Base-by-base conservation (phyloP, 1,284 basidiomycete species). In the Schizophyllum amplum region DNA sequence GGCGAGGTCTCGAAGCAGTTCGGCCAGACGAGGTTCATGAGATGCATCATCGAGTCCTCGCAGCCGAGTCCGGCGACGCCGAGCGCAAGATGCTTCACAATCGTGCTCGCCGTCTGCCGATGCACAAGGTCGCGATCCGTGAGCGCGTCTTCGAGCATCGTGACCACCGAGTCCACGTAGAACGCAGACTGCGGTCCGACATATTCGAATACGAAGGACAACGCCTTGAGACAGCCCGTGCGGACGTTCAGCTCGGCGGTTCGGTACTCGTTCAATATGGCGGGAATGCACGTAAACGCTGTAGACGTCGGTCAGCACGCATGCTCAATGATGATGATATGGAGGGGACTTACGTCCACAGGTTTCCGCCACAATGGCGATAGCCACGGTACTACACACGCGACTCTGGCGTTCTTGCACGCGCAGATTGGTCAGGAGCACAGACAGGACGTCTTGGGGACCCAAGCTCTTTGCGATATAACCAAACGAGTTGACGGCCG, bases 391-490 rank as follows among this genome's bases (percentile, higher is more conserved):
- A 70, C 92, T 95, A 71, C 97, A 98, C 22, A 99, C 97, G 72
- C 97, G 93, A 74, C 91, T 94, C 72, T 99, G 97, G 66, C 97
- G 93, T 70, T 99, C 97, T 78, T 99, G 97, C 4, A 99, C 97
- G 56, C 95, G 90, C 66, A 99, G 70, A 69, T 99, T 99, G 60
- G 97, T 99, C 56, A 99, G 77, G 17, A 99, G 81, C 13, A 99
- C 97, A 51, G 92, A 94, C 33, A 99, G 78, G 3, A 99, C 97
- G 69, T 99, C 97, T 71, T 99, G 97, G 49, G 97, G 97, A 74
- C 97, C 97, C 73, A 99, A 89, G 72, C 92, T 96, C 77, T 98
- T 98, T 60, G 97, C 97, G 62, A 99, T 99, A 67, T 99, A 99
- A 66, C 97, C 97, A 64, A 99, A 99, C 3, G 95, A 98, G 78